phyloP scores from a whole-genome alignment of 441 rosid species.

The Adansonia rubrostipa region DNA sequence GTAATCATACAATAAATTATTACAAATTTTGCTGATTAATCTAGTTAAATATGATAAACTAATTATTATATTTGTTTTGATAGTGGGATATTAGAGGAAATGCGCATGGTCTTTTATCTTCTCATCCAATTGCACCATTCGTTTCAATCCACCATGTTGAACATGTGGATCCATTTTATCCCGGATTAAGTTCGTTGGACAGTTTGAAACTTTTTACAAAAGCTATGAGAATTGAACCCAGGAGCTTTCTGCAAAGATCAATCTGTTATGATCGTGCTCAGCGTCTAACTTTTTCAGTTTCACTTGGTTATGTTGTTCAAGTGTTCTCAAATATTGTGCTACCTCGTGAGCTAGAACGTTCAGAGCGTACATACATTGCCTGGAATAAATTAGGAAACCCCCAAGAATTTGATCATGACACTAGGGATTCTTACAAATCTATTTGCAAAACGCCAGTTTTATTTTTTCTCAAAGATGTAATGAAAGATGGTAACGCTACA shows the following conservation, averaged over 20 bases:
- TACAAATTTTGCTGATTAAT: not conserved
- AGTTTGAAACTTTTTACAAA: conserved; percentile 70
- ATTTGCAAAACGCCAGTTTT: conserved; percentile 56
- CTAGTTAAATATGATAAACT: not conserved
- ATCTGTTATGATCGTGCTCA: conserved; percentile 67
- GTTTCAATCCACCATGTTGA: conserved; percentile 84
- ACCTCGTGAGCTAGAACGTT: conserved; percentile 74
- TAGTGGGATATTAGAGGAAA: conserved; percentile 93
- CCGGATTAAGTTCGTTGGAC: conserved; percentile 67
- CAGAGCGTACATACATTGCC: conserved; percentile 75
- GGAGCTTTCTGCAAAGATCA: conserved; percentile 76
- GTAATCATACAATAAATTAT: not conserved
- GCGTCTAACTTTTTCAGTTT: conserved; percentile 57
- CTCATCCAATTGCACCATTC: conserved; percentile 85
- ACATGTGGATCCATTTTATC: conserved; percentile 78
- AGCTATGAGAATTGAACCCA: conserved; percentile 68
- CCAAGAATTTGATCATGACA: conserved; percentile 81
- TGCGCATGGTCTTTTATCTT: conserved; percentile 71
- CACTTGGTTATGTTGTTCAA: conserved; percentile 80
- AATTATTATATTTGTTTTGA: conserved; percentile 20
- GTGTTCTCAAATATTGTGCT: conserved; percentile 64
- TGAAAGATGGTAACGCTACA: conserved; percentile 52
- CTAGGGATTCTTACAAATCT: conserved; percentile 61
- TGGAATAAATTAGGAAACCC: conserved; percentile 65
- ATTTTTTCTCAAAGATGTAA: conserved; percentile 61